Evolutionary conservation across 2,329 filamentous ascomycete species (phyloP).

Genomic region (Emydomyces testavorans): DNA sequence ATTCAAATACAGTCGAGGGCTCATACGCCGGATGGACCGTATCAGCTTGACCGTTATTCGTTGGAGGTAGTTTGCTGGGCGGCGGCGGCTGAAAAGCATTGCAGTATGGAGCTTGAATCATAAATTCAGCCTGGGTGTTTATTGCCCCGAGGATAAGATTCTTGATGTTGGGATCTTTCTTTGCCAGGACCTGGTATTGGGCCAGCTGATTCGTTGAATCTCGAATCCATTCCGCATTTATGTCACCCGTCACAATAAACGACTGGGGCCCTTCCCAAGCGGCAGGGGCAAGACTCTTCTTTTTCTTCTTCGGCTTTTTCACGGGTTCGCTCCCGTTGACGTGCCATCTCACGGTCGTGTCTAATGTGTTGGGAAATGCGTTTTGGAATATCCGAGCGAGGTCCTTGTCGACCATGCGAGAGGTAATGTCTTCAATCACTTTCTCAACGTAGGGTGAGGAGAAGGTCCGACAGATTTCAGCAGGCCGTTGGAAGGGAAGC

Average conservation of each 20-base stretch:
- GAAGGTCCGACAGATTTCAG: slow-evolving; percentile 75
- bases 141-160: slow-evolving; percentile 82
- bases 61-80: slow-evolving; percentile 60
- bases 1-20: slow-evolving; percentile 78
- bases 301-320: slow-evolving; percentile 33
- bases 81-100: slow-evolving; percentile 95
- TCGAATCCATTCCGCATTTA: slow-evolving; percentile 83
- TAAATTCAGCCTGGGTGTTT: slow-evolving; percentile 89
- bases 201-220: slow-evolving; percentile 89
- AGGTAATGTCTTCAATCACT: slow-evolving; percentile 72
- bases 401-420: slow-evolving; percentile 70
- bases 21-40: slow-evolving; percentile 78
- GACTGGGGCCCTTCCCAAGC: slow-evolving; percentile 78
- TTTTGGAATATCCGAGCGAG: slow-evolving; percentile 91
- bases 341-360: slow-evolving; percentile 84
- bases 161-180: slow-evolving; percentile 65
- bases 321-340: slow-evolving; percentile 45
- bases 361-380: slow-evolving; percentile 80
- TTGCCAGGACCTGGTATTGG: slow-evolving; percentile 77
- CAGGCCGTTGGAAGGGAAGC: slow-evolving; percentile 78
- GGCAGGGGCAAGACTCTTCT: slow-evolving; percentile 38
- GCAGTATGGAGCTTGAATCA: slow-evolving; percentile 91
- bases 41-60: slow-evolving; percentile 71
- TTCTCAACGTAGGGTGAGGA: slow-evolving; percentile 74
- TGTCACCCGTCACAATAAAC: slow-evolving; percentile 88